A percentile compares a stretch with the other conserved stretches of the same genome.
These are phyloP conservation scores for Penicillium psychrofluorescens DNA, from an alignment of 495 filamentous ascomycete species.

Conservation along the genomic window DNA sequence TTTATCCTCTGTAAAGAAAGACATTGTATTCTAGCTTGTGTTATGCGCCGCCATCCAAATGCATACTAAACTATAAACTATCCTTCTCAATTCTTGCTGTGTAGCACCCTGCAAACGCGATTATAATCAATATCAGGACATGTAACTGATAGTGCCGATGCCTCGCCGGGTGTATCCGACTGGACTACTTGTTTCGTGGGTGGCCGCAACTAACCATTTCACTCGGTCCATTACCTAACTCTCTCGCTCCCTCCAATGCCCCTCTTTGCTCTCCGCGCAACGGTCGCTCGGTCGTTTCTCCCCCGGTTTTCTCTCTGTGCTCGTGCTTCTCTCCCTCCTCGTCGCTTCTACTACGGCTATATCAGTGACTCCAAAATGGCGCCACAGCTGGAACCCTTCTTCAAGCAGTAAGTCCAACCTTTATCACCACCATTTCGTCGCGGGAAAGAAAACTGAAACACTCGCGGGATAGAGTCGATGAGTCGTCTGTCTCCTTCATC, in stretches of 20 bases:
- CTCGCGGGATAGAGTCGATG: constrained; percentile 56
- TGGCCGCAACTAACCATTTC: constrained; percentile 5
- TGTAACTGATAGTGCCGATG: constrained; percentile 1
- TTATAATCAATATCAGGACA: constrained; percentile 7
- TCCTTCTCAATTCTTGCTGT: too few species aligned
- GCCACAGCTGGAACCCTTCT: constrained; percentile 74
- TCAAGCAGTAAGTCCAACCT: constrained; percentile 55
- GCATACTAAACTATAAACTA: too few species aligned
- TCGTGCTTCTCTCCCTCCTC: constrained; percentile 10
- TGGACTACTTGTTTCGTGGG: not conserved
- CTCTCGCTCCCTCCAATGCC: constrained; percentile 22
- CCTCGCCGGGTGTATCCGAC: too few species aligned
- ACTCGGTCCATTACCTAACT: not conserved
- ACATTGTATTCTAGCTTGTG: constrained; percentile 12
- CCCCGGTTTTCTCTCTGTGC: constrained; percentile 11
- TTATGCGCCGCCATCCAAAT: too few species aligned
- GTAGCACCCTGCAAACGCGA: constrained; percentile 15
- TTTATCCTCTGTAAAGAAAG: constrained; percentile 9
- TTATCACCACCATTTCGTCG: not conserved
- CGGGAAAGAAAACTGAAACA: not conserved
- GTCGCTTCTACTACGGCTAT: constrained; percentile 36
- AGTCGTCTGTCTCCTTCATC: constrained; percentile 74
- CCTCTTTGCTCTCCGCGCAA: constrained; percentile 32
- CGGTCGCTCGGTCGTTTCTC: constrained; percentile 12
- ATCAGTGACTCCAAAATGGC: constrained; percentile 62